A percentile compares a stretch with the other conserved stretches of the same genome.
Conservation (phyloP, 1,284 basidiomycete genomes). For the Ustilago curta region DNA sequence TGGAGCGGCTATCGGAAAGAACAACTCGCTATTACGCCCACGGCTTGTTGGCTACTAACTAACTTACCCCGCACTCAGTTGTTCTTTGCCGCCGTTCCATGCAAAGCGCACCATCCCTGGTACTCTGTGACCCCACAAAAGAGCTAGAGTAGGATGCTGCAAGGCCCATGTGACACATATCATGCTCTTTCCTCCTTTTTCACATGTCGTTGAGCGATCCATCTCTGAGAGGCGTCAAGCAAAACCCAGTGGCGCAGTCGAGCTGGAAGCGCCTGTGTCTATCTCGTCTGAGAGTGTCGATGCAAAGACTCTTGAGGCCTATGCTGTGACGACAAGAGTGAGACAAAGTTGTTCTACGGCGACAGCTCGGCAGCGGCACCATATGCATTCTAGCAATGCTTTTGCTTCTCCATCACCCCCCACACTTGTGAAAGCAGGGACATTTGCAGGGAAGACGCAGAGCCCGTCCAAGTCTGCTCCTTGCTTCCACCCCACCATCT, state of each 20-base stretch:
- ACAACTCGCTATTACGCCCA: slow-evolving; percentile 28
- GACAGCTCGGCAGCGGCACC: not conserved
- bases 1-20: slow-evolving; percentile 28
- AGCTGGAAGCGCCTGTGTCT: slow-evolving; percentile 3
- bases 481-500: slow-evolving; percentile 4
- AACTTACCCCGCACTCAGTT: slow-evolving; percentile 29
- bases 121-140: not conserved
- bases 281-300: not conserved
- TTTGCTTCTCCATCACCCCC: not conserved
- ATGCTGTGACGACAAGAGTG: not conserved
- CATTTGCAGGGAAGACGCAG: not conserved
- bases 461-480: not conserved
- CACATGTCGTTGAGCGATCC: not conserved
- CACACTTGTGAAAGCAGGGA: slow-evolving; percentile 6
- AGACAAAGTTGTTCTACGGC: not conserved
- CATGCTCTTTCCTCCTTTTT: not conserved
- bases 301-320: no score
- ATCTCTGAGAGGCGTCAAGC: not conserved
- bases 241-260: not conserved
- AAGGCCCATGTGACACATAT: not conserved
- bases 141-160: not conserved
- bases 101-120: not conserved
- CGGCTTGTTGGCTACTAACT: not conserved
- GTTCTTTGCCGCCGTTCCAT: not conserved
- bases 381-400: not conserved